These are phyloP conservation scores for Tuber calosporum DNA, from an alignment of 495 filamentous ascomycete genomes.

Conservation along the genomic window DNA sequence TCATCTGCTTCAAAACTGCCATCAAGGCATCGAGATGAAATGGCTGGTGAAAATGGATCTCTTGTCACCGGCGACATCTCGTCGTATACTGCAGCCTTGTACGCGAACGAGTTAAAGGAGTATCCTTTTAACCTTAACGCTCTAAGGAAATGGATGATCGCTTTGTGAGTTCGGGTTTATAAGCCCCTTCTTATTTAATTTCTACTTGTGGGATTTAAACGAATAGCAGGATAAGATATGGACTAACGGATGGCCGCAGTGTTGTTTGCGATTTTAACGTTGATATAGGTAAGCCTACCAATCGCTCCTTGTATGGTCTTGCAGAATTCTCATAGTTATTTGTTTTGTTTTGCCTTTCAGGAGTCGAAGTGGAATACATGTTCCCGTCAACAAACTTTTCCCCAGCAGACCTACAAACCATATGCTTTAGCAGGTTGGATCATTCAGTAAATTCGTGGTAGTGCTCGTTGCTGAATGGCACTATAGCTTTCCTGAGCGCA, in stretches of 20 bases:
- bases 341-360: conserved; percentile 11
- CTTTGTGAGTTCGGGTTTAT: conserved; percentile 36
- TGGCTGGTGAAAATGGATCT: conserved; percentile 36
- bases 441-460: conserved; percentile 7
- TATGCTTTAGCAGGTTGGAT: conserved; percentile 41
- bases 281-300: conserved; percentile 36
- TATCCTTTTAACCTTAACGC: conserved; percentile 39
- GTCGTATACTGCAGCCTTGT: conserved; percentile 35
- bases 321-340: neutral
- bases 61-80: conserved; percentile 36
- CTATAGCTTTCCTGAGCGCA: conserved; percentile 39
- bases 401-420: conserved; percentile 37
- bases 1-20: conserved; percentile 20
- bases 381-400: conserved; percentile 42
- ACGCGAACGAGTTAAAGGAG: conserved; percentile 37
- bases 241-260: conserved; percentile 24
- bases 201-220: neutral
- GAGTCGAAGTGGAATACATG: conserved; percentile 42
- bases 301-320: conserved; percentile 9
- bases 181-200: conserved; percentile 16
- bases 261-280: conserved; percentile 43
- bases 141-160: conserved; percentile 41
- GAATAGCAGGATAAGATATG: neutral
- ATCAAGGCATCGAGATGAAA: conserved; percentile 37
- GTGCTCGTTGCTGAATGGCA: conserved; percentile 10